phyloP scores from a whole-genome alignment of 1,284 basidiomycete genomes.

The Wallemia mellicola region DNA sequence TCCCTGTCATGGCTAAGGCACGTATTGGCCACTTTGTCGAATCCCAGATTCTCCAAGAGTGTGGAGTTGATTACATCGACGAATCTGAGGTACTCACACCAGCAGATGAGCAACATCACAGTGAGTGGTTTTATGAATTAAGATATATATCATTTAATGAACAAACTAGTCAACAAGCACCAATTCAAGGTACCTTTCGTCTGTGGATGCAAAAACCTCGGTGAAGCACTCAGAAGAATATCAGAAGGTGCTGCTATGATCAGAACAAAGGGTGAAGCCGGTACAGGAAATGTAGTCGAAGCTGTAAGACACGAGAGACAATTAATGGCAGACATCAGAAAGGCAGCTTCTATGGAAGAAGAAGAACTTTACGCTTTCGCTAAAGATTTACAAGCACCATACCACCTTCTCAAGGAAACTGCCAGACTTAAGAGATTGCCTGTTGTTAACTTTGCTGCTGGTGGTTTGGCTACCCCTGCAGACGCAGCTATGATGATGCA shows the following conservation, averaged over 20 bases:
- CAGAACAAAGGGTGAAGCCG: slow-evolving; percentile 88
- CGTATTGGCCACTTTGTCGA: slow-evolving; percentile 95
- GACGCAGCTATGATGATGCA: slow-evolving; percentile 99
- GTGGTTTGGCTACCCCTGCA: slow-evolving; percentile 83
- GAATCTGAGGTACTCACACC: slow-evolving; percentile 89
- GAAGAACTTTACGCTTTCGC: slow-evolving; percentile 87
- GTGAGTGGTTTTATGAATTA: slow-evolving; percentile 1
- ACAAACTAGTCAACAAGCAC: slow-evolving; percentile 36
- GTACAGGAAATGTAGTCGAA: slow-evolving; percentile 93
- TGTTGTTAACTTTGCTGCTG: slow-evolving; percentile 38
- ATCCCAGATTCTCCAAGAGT: slow-evolving; percentile 70
- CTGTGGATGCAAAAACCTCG: slow-evolving; percentile 27
- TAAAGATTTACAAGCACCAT: slow-evolving; percentile 82
- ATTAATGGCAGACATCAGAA: slow-evolving; percentile 56
- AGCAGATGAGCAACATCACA: slow-evolving; percentile 33
- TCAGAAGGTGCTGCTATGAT: slow-evolving; percentile 86
- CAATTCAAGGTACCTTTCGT: slow-evolving; percentile 36
- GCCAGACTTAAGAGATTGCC: slow-evolving; percentile 75
- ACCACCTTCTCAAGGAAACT: slow-evolving; percentile 86
- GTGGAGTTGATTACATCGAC: slow-evolving; percentile 96
- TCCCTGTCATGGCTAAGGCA: slow-evolving; percentile 40
- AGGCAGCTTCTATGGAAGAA: slow-evolving; percentile 58
- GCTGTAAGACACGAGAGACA: slow-evolving; percentile 75
- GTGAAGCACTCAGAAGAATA: slow-evolving; percentile 79
- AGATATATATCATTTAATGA: neutral